Percentiles rank a stretch among this genome's conserved stretches.
Evolutionary conservation across 139 green algal genomes (phyloP).

Genomic region (Yamagishiella unicocca): DNA sequence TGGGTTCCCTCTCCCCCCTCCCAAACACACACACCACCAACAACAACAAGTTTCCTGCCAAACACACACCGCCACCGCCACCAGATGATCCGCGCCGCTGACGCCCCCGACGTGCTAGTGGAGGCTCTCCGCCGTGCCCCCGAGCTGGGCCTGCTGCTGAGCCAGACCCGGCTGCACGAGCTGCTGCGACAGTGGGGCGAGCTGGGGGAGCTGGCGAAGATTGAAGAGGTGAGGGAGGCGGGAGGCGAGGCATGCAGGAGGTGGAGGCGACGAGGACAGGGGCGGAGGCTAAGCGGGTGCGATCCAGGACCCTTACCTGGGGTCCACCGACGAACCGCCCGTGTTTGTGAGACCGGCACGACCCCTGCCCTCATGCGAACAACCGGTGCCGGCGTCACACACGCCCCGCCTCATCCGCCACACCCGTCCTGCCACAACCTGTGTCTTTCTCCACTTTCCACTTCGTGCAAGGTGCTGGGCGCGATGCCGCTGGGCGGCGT

Average conservation of each 20-base stretch:
- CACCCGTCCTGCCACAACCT: too few species aligned
- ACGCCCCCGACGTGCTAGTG: constrained; percentile 52
- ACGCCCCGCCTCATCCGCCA: too few species aligned
- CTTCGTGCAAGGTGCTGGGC: constrained; percentile 47
- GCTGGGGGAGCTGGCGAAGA: constrained; percentile 39
- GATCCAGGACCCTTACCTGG: too few species aligned
- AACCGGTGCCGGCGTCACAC: too few species aligned
- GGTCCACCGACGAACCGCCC: too few species aligned
- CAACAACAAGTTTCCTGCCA: background rate
- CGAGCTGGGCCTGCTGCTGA: constrained; percentile 55
- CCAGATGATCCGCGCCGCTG: constrained; percentile 46
- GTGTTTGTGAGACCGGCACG: too few species aligned
- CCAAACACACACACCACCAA: background rate
- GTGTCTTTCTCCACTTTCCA: too few species aligned
- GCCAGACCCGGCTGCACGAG: constrained; percentile 30
- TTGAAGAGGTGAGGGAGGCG: constrained; percentile 41
- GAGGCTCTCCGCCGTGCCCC: constrained; percentile 43
- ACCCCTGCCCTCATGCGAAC: too few species aligned
- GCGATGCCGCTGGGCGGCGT: constrained; percentile 51
- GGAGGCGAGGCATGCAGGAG: background rate
- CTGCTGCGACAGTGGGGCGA: constrained; percentile 38
- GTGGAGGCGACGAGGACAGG: too few species aligned
- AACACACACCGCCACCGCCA: background rate
- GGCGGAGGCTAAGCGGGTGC: too few species aligned
- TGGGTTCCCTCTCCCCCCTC: too few species aligned